Percentiles rank a stretch among this genome's conserved stretches.
These are phyloP conservation scores for Misopates orontium DNA, from an alignment of 257 asterid species.

Conservation along the genomic window DNA sequence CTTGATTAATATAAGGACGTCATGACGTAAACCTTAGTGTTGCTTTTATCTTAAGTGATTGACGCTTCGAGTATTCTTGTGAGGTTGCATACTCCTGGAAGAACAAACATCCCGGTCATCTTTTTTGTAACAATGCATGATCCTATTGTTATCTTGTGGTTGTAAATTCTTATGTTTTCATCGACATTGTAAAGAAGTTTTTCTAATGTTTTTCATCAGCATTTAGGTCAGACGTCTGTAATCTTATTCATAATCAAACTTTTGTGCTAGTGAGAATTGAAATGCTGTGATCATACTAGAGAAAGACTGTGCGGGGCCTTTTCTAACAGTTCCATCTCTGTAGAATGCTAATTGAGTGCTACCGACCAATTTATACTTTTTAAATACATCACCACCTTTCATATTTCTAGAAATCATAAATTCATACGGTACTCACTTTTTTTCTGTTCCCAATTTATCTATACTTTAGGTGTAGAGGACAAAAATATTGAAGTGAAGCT, in stretches of 20 bases:
- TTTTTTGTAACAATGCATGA: not conserved
- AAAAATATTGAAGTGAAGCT: constrained; percentile 58
- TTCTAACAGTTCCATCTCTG: too few relatives aligned
- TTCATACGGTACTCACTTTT: not conserved
- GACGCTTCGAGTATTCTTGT: not conserved
- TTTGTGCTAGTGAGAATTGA: not conserved
- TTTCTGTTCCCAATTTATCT: not conserved
- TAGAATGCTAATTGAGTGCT: too few relatives aligned
- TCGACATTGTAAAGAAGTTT: too few relatives aligned
- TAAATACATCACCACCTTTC: too few relatives aligned
- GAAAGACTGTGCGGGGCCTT: not conserved
- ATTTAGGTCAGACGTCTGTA: too few relatives aligned
- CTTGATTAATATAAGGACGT: not conserved
- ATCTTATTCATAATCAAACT: not conserved
- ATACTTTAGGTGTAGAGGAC: constrained; percentile 59
- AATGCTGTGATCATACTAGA: too few relatives aligned
- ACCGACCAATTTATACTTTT: not conserved
- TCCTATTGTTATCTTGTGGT: not conserved
- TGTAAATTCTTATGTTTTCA: not conserved
- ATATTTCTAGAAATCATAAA: not conserved
- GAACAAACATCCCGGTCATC: not conserved
- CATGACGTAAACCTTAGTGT: not conserved
- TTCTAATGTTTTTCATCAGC: too few relatives aligned
- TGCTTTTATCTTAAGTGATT: not conserved
- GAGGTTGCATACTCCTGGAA: not conserved